These are phyloP conservation scores for Striga asiatica DNA, from an alignment of 257 asterid genomes.

Conservation along the genomic window DNA sequence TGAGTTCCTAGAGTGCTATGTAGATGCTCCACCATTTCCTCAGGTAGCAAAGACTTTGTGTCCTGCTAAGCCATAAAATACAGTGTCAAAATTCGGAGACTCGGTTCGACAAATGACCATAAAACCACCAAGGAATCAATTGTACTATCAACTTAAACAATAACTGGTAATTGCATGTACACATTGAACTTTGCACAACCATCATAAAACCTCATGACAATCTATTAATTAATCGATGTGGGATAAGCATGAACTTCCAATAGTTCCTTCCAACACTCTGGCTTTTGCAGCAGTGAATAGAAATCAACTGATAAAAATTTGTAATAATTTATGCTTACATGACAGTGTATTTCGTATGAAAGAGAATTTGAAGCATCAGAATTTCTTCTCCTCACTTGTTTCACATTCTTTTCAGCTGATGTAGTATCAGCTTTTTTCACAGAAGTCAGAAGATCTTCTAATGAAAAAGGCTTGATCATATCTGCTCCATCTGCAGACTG, in stretches of 20 bases:
- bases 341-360: slow-evolving; percentile 42
- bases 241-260: too few relatives aligned
- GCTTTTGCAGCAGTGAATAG: not conserved
- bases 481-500: slow-evolving; percentile 47
- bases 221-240: too few relatives aligned
- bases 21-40: slow-evolving; percentile 80
- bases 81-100: slow-evolving; percentile 7
- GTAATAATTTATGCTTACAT: slow-evolving; percentile 37
- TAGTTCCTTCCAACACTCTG: slow-evolving; percentile 9
- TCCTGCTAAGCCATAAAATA: slow-evolving; percentile 39
- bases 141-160: not conserved
- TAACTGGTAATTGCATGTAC: not conserved
- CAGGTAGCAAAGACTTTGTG: slow-evolving; percentile 54
- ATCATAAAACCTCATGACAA: too few relatives aligned
- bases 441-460: slow-evolving; percentile 44
- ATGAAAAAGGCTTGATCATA: slow-evolving; percentile 28
- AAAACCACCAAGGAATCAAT: not conserved
- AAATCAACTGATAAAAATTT: slow-evolving; percentile 1
- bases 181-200: not conserved
- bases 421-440: slow-evolving; percentile 27
- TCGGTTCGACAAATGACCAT: not conserved
- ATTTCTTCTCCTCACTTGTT: slow-evolving; percentile 30
- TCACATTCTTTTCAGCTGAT: slow-evolving; percentile 24
- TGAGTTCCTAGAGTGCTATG: slow-evolving; percentile 53
- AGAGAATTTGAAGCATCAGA: slow-evolving; percentile 39